A percentile compares a stretch with the other conserved stretches of the same genome.
phyloP scores from a whole-genome alignment of 768 basidiomycete species.

The Tricholoma matsutake region DNA sequence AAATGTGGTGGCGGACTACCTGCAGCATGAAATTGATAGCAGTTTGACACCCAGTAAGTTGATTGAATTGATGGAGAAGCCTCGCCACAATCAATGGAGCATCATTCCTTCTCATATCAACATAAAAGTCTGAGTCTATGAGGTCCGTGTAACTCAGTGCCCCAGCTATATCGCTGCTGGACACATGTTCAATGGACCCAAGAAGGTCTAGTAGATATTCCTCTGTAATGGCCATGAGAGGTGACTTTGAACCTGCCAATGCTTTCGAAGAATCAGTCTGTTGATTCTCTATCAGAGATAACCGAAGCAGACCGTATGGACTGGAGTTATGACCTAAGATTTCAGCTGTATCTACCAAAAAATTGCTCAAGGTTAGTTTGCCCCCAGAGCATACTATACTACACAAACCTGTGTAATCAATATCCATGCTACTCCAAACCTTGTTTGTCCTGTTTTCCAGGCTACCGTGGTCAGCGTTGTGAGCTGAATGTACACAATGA shows the following conservation, averaged over 20 bases:
- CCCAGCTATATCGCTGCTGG: neutral
- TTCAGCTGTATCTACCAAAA: neutral
- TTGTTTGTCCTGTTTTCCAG: neutral
- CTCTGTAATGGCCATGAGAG: neutral
- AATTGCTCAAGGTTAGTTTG: too few species aligned
- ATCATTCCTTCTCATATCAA: neutral
- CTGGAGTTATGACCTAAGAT: neutral
- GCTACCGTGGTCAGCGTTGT: neutral
- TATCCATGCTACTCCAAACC: neutral
- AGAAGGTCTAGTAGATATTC: neutral
- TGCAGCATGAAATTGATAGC: neutral
- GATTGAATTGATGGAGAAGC: neutral
- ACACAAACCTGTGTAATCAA: neutral
- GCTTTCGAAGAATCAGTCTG: neutral
- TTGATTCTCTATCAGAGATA: neutral
- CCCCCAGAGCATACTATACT: neutral
- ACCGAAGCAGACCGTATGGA: neutral
- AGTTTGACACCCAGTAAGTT: neutral
- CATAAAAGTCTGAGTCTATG: neutral
- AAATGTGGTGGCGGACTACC: neutral
- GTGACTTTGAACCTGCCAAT: neutral
- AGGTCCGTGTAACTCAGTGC: neutral
- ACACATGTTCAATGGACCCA: neutral
- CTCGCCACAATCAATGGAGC: neutral
- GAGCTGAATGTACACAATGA: neutral